Conservation (phyloP, 139 green algal species). For the Diplosphaera chodatii region DNA sequence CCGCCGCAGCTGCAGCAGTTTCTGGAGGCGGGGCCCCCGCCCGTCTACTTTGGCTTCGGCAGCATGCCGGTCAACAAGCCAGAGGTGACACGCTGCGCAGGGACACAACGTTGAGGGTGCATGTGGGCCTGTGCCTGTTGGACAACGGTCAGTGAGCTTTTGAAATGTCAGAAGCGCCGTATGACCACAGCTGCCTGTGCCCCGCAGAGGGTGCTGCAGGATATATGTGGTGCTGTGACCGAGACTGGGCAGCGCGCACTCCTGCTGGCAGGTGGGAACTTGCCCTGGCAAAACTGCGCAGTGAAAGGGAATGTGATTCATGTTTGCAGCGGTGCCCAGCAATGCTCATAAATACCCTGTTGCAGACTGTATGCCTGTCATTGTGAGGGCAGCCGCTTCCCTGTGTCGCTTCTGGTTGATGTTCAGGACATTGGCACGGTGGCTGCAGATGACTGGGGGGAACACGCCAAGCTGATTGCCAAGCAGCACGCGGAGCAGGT, state of each 20-base stretch:
- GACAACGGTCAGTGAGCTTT: too few relatives aligned
- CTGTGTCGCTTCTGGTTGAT: too few relatives aligned
- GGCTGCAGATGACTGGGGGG: not conserved
- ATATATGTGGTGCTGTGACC: not conserved
- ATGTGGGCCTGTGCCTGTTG: too few relatives aligned
- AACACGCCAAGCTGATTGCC: not conserved
- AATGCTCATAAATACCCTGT: too few relatives aligned
- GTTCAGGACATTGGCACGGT: too few relatives aligned
- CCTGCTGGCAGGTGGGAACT: not conserved
- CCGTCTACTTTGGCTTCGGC: not conserved
- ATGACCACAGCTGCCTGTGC: too few relatives aligned
- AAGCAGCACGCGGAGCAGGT: not conserved
- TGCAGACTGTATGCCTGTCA: too few relatives aligned
- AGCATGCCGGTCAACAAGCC: not conserved
- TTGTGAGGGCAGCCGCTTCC: too few relatives aligned
- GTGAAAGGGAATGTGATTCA: too few relatives aligned
- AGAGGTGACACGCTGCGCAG: not conserved
- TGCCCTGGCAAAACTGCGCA: not conserved
- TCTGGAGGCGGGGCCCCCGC: not conserved
- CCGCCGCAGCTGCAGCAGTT: not conserved
- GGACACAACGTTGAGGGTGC: too few relatives aligned
- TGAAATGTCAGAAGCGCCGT: too few relatives aligned
- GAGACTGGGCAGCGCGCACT: not conserved
- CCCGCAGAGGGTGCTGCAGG: not conserved
- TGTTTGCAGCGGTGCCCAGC: too few relatives aligned